Base-by-base conservation (phyloP, 805 yeast species). In the Cyberlindnera americana region DNA sequence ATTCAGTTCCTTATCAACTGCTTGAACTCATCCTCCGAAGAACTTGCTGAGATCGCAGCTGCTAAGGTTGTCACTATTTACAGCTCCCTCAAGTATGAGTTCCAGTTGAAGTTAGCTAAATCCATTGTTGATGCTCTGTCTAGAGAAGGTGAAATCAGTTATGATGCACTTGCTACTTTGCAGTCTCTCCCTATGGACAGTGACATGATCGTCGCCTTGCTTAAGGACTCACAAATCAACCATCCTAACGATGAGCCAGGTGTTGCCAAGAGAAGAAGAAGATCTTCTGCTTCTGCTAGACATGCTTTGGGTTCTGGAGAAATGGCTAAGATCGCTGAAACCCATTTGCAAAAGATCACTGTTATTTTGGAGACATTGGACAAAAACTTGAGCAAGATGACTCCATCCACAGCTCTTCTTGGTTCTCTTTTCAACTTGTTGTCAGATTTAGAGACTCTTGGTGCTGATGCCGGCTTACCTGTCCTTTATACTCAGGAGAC, bases 401-500 rank as follows among this genome's bases (percentile, higher is more conserved):
- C 31, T 2, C 63, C 64, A 41, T 54, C 68, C 22, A 70, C 79
- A 3, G 68, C 66, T 18, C 61, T 80, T 35, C 61, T 80, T 29
- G 67, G 69, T 37, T 62, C 75, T 13, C 57, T 80, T 43, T 81
- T 85, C 64, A 74, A 74, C 47, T 67, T 82, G 26, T 65, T 85
- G 36, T 77, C 86, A 37, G 93, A 85, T 58, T 66, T 84, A 48
- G 93, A 85, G 58, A 80, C 95, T 21, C 70, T 93, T 34, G 96
- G 95, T 31, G 80, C 78, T 48, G 98, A 90, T 58, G 95, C 96
- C 29, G 87, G 88, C 42, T 67, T 93, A 46, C 96, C 99, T 4
- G 91, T 91, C 5, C 69, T 86, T 32, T 91, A 90, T 52, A 83
- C 95, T 1, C 95, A 93, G 64, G 97, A 93, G 60, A 78, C 91